phyloP scores from a whole-genome alignment of 176 grass and related monocot genomes.

The Poa pratensis region DNA sequence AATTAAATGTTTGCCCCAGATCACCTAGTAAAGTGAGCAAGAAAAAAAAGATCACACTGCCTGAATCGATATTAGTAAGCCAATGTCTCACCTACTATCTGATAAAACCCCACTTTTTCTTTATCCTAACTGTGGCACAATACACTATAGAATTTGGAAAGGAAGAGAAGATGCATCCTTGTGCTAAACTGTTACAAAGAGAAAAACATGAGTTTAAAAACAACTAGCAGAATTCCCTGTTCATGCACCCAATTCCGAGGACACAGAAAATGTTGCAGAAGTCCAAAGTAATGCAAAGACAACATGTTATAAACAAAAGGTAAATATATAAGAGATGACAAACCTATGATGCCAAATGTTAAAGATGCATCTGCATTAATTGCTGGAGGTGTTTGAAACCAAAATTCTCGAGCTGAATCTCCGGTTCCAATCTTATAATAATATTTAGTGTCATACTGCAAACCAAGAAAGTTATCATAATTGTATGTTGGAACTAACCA shows the following conservation, averaged over 20 bases:
- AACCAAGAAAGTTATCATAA: slow-evolving; percentile 35
- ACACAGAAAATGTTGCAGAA: background rate
- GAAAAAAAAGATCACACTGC: slow-evolving; percentile 19
- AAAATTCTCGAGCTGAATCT: slow-evolving; percentile 81
- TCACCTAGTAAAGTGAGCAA: slow-evolving; percentile 64
- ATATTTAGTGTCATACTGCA: slow-evolving; percentile 85
- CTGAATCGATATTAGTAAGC: background rate
- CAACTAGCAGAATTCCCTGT: background rate
- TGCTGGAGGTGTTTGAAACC: slow-evolving; percentile 89
- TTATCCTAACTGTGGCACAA: slow-evolving; percentile 9
- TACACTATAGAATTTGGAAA: slow-evolving; percentile 22
- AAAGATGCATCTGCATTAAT: slow-evolving; percentile 81
- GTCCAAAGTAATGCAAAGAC: slow-evolving; percentile 13
- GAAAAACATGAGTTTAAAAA: background rate
- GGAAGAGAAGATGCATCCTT: background rate
- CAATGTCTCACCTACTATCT: background rate
- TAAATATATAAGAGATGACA: slow-evolving; percentile 27
- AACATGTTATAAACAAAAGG: background rate
- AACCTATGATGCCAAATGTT: slow-evolving; percentile 96
- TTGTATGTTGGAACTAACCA: slow-evolving; percentile 29
- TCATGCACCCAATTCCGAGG: background rate
- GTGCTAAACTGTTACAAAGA: background rate
- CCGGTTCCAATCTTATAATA: slow-evolving; percentile 89
- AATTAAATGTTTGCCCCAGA: slow-evolving; percentile 97
- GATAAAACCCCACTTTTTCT: background rate